Base-by-base conservation (phyloP, 352 stramenopile genomes). In the Pythium dissimile region DNA sequence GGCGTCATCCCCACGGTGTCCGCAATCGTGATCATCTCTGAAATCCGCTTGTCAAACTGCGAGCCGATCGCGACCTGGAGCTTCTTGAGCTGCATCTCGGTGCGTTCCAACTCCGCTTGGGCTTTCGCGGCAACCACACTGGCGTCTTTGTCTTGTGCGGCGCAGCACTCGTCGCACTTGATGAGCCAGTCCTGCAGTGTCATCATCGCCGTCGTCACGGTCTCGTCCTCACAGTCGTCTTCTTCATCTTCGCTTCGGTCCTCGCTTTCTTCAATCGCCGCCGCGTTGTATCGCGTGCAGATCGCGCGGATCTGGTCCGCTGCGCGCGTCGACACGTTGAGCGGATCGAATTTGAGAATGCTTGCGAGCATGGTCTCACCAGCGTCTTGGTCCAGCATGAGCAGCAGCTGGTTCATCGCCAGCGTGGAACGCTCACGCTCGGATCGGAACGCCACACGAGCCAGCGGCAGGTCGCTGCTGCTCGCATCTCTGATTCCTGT, bases 261-360 rank as follows among this genome's bases (percentile, higher is more conserved):
- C 3, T 72, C 63, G 11, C 71, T 54, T 21, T 67, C 62, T 30
- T 72, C 62, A 1, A 37, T 26, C 2, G 37, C 20, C 1, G 20
- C 16, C 7, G 24, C 45, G 5, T 69, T 52, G 23, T 81, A 60
- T 0, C 54, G 42, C 2, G 37, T 24, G 23, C 72, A 85, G n/a
- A 82, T 71, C 8, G 48, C 67, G 2, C 55, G 55, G 28, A 88
- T 83, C 30, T 73, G 71, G 34, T 56, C 54, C 1, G 62, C 48
- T 0, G 71, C 72, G 2, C 59, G 20, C 1, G 66, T 50, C 10
- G 73, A 85, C 3, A 85, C 68, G 11, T 72, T 46, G 11, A 86
- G 37, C 18, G 78, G 75, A 41, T 88, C 75, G 18, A 88, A 83
- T 20, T 73, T 73, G 5, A 84, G 73, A 73, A 88, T 85, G 18